Evolutionary conservation across 2,329 filamentous ascomycete genomes (phyloP), one percentile per base, ranked within the genome.

Genomic region (Pseudogymnoascus sp.): DNA sequence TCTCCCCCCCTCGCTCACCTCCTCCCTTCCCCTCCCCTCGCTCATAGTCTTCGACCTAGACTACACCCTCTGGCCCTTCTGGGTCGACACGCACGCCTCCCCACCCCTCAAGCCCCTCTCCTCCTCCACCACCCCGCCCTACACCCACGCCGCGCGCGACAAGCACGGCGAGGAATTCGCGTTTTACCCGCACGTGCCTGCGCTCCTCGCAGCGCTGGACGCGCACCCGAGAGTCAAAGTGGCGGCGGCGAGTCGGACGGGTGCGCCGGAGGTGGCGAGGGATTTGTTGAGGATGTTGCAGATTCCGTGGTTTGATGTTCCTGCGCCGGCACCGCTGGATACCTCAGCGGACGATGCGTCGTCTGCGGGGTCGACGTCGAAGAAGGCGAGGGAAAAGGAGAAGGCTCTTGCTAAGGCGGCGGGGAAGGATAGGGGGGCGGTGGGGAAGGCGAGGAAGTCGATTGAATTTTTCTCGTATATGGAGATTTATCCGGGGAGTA

Each of bases 1-100:
- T 12, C 31, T 58, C 18, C 65, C 64, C 6, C n/a, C 45, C 13
- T 64, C 64, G n/a, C 33, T 63, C 40, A 62, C 36, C 18, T 59
- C 61, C 84, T 0, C 84, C 42, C 82, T 86, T 0, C 89, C 91
- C 0, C 82, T 96, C 1, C 92, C 92, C 0, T 86, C 87, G 65
- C 82, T 96, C 67, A 82, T 97, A 69, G 89, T 94, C 66, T 97
- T 97, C 77, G 94, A 97, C 74, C 85, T 97, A 65, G 93, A 97
- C 80, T 97, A 97, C 80, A 97, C 94, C 0, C 81, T 97, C n/a
- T 97, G 93, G 94, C 92, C 92, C 4, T 97, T 97, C 77, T 97
- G 93, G 93, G 87, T 96, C 1, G 94, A 97, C 78, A 96, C 92
- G 3, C 92, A 97, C 75, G 88, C 94, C 69, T 84, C 85, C 25